Conservation (phyloP, 257 asterid species). For the Lycium barbarum region DNA sequence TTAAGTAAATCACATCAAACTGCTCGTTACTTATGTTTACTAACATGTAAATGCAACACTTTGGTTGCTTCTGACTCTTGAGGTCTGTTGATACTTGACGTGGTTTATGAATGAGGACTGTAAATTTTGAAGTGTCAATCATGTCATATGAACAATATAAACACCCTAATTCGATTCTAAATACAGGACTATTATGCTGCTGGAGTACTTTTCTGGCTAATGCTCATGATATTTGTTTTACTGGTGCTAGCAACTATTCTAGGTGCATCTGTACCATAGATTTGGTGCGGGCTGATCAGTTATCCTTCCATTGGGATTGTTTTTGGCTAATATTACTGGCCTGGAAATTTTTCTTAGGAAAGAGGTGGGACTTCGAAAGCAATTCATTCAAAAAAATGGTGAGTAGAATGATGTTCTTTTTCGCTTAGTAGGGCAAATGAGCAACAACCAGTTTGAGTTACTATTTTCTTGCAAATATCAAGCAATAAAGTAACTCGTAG, state of each 20-base stretch:
- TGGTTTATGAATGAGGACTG: slow-evolving; percentile 19
- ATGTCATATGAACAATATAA: background rate
- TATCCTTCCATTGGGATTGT: background rate
- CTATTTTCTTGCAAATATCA: background rate
- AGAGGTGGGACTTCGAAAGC: background rate
- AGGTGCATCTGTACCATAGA: background rate
- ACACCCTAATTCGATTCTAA: slow-evolving; percentile 1
- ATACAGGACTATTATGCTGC: background rate
- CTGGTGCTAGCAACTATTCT: background rate
- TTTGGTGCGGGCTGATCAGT: background rate
- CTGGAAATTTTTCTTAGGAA: background rate
- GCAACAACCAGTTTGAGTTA: background rate
- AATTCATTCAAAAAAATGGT: background rate
- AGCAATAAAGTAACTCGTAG: background rate
- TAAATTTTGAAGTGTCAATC: slow-evolving; percentile 12
- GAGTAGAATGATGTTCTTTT: background rate
- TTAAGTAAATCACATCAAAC: slow-evolving; percentile 36
- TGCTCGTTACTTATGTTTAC: background rate
- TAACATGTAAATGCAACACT: background rate
- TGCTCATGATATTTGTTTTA: background rate
- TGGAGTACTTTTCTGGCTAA: background rate
- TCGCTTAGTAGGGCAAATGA: background rate
- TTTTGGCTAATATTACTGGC: background rate
- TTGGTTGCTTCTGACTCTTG: background rate
- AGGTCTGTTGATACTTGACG: background rate